A percentile compares a stretch with the other conserved stretches of the same genome.
Conservation (phyloP, 1,284 basidiomycete species). For the Rhizoctonia solani region DNA sequence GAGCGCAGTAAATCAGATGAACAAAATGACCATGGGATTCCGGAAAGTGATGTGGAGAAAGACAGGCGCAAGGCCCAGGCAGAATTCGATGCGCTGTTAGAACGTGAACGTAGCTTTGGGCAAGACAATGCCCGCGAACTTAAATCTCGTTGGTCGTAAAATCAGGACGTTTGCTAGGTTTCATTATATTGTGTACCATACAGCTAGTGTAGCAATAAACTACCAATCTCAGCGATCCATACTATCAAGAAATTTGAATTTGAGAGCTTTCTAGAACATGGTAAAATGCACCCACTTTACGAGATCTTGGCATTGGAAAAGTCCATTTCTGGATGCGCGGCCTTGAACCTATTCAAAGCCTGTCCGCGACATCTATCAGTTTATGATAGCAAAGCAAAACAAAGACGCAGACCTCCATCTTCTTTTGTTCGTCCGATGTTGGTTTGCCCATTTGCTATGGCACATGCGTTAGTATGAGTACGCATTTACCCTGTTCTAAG, state of each 20-base stretch:
- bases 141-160: slow-evolving; percentile 30
- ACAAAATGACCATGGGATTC: background rate
- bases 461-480: slow-evolving; percentile 17
- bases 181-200: slow-evolving; percentile 1
- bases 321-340: slow-evolving; percentile 89
- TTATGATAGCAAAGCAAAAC: slow-evolving; percentile 18
- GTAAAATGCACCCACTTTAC: slow-evolving; percentile 44
- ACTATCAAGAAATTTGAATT: no score
- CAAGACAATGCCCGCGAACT: slow-evolving; percentile 55
- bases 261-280: background rate
- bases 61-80: slow-evolving; percentile 71
- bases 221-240: no score
- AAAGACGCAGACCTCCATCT: slow-evolving; percentile 69
- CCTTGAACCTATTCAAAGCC: slow-evolving; percentile 88
- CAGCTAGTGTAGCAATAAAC: background rate
- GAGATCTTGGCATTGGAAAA: slow-evolving; percentile 90
- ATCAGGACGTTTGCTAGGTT: background rate
- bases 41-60: slow-evolving; percentile 41
- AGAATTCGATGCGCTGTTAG: slow-evolving; percentile 85
- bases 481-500: background rate
- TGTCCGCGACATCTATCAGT: slow-evolving; percentile 43
- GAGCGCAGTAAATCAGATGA: slow-evolving; percentile 48
- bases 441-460: slow-evolving; percentile 91
- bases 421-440: slow-evolving; percentile 87
- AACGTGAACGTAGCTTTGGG: slow-evolving; percentile 82